phyloP scores from a whole-genome alignment of 1,284 basidiomycete genomes.

The Trichosporon coremiiforme region DNA sequence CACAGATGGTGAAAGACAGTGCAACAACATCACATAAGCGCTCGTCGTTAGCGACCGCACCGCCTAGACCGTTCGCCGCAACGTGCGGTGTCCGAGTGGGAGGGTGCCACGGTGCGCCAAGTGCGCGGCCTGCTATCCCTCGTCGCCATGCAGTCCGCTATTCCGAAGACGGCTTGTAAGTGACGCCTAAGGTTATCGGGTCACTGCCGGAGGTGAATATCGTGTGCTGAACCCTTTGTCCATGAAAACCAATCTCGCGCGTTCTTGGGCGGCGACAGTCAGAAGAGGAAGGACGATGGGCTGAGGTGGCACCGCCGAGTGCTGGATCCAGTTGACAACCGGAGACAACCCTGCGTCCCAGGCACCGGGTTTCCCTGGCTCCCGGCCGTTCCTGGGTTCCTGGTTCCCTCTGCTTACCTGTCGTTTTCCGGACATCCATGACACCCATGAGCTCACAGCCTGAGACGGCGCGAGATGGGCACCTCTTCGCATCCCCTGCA shows the following conservation, averaged over 20 bases:
- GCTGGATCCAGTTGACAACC: constrained; percentile 6
- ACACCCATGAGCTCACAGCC: not conserved
- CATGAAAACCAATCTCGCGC: not conserved
- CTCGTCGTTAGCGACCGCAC: not conserved
- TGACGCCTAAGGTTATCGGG: constrained; percentile 5
- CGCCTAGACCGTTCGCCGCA: not conserved
- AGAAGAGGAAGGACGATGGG: not conserved
- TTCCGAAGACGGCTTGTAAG: not conserved
- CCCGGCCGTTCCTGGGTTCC: not conserved
- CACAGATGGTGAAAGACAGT: not conserved
- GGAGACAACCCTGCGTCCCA: not conserved
- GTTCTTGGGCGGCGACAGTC: not conserved
- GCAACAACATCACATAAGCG: not conserved
- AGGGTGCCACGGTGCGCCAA: too few relatives aligned
- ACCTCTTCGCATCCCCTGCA: not conserved
- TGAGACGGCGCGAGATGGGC: too few relatives aligned
- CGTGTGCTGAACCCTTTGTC: not conserved
- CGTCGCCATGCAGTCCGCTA: too few relatives aligned
- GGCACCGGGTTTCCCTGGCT: constrained; percentile 3
- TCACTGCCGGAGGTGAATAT: not conserved
- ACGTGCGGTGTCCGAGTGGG: too few relatives aligned
- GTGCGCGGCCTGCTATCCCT: too few relatives aligned
- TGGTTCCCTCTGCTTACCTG: not conserved
- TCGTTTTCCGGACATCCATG: not conserved
- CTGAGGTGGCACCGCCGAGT: not conserved